Evolutionary conservation across 768 basidiomycete genomes (phyloP).

Genomic region (Russula lepida): DNA sequence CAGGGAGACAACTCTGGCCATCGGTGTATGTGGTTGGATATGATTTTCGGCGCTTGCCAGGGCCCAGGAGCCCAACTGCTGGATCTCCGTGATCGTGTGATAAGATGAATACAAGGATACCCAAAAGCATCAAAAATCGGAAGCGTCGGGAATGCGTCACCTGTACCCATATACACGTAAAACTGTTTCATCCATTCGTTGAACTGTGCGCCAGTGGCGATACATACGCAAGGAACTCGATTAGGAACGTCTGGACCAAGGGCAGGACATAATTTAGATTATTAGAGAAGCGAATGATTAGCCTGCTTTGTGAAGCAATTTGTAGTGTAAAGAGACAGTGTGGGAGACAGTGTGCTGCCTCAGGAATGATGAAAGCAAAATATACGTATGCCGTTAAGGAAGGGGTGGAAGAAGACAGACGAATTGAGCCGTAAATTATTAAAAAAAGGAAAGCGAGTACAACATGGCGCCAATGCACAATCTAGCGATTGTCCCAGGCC

Average conservation of each 20-base stretch:
- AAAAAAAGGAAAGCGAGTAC: constrained; percentile 4
- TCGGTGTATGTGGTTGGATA: neutral
- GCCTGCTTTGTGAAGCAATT: neutral
- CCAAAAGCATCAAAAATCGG: neutral
- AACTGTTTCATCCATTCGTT: neutral
- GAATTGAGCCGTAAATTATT: neutral
- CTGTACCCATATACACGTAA: neutral
- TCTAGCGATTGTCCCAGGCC: constrained; percentile 1
- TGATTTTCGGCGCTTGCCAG: neutral
- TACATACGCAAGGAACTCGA: neutral
- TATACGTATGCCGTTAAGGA: neutral
- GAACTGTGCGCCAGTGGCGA: neutral
- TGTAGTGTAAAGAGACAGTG: neutral
- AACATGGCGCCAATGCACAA: constrained; percentile 2
- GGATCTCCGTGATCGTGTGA: neutral
- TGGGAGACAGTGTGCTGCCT: neutral
- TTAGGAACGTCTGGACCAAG: neutral
- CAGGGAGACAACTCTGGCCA: constrained; percentile 26
- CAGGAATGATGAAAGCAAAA: neutral
- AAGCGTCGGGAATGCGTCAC: neutral
- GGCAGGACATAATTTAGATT: neutral
- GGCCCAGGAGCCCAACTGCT: neutral
- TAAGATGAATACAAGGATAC: neutral
- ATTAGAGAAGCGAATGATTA: neutral
- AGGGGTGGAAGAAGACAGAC: neutral